Conservation (phyloP, 805 yeast genomes). For the Starmera caribaea region DNA sequence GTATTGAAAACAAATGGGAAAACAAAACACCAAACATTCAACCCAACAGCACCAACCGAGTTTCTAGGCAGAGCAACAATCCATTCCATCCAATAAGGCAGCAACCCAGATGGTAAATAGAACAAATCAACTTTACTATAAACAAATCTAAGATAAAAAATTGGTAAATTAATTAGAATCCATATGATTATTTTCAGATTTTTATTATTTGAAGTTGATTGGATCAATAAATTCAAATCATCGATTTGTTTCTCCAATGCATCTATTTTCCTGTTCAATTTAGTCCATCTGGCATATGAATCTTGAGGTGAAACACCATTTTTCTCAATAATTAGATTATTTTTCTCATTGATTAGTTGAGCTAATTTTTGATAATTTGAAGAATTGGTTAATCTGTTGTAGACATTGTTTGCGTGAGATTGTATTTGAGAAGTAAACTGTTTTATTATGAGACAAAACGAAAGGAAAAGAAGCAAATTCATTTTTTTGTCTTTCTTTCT, state of each 20-base stretch:
- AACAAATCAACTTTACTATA: constrained; percentile 46
- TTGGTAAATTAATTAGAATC: constrained; percentile 23
- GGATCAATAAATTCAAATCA: constrained; percentile 11
- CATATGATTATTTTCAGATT: not conserved
- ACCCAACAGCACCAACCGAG: constrained; percentile 52
- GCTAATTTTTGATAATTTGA: constrained; percentile 21
- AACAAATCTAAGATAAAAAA: constrained; percentile 39
- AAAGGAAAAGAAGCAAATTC: no score
- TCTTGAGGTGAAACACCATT: constrained; percentile 75
- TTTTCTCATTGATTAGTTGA: constrained; percentile 33
- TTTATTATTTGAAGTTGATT: not conserved
- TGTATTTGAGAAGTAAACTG: constrained; percentile 19
- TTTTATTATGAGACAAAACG: no score
- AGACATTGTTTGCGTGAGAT: constrained; percentile 29
- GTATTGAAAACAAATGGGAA: not conserved
- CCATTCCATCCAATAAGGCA: constrained; percentile 50
- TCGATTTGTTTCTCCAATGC: constrained; percentile 44
- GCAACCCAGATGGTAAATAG: constrained; percentile 44
- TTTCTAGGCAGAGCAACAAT: constrained; percentile 54
- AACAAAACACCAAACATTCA: constrained; percentile 19
- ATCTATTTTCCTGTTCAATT: constrained; percentile 66
- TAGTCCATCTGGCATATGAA: constrained; percentile 94
- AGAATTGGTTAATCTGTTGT: constrained; percentile 22
- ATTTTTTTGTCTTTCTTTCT: no score
- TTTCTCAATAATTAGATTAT: constrained; percentile 40